phyloP scores from a whole-genome alignment of 2,329 filamentous ascomycete species.

The Lomentospora prolificans region DNA sequence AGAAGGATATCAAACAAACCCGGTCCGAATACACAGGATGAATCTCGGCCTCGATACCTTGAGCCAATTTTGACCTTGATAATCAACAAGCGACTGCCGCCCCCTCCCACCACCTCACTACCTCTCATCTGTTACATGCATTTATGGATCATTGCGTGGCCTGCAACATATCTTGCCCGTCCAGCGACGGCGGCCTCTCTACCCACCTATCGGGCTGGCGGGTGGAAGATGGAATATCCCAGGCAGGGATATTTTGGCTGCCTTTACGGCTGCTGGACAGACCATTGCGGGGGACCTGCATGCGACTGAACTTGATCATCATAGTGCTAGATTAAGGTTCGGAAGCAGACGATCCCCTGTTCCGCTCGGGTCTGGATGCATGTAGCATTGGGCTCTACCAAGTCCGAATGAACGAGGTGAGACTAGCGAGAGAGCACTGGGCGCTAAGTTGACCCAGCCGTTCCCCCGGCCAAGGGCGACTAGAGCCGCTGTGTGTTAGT shows the following conservation, averaged over 20 bases:
- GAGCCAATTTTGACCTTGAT: background rate
- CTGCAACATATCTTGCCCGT: background rate
- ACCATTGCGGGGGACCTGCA: background rate
- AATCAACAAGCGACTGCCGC: background rate
- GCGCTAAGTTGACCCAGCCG: too few species aligned
- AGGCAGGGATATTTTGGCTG: background rate
- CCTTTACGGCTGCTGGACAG: background rate
- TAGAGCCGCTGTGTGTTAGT: too few species aligned
- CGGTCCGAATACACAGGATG: conserved; percentile 2
- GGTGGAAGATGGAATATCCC: background rate
- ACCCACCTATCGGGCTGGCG: background rate
- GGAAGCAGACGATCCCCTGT: conserved; percentile 2
- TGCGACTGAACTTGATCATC: background rate
- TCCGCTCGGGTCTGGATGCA: background rate
- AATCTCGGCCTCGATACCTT: background rate
- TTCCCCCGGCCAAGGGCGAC: too few species aligned
- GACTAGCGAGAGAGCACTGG: too few species aligned
- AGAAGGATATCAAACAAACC: conserved; percentile 7
- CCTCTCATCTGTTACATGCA: background rate
- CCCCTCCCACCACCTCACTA: background rate
- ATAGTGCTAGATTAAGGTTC: conserved; percentile 1
- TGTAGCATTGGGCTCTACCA: background rate
- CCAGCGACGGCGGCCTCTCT: background rate
- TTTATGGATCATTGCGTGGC: background rate
- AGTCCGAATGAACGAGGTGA: background rate